Evolutionary conservation across 2,329 filamentous ascomycete species (phyloP), one percentile per base, ranked within the genome.

Genomic region (Aspergillus candidus): DNA sequence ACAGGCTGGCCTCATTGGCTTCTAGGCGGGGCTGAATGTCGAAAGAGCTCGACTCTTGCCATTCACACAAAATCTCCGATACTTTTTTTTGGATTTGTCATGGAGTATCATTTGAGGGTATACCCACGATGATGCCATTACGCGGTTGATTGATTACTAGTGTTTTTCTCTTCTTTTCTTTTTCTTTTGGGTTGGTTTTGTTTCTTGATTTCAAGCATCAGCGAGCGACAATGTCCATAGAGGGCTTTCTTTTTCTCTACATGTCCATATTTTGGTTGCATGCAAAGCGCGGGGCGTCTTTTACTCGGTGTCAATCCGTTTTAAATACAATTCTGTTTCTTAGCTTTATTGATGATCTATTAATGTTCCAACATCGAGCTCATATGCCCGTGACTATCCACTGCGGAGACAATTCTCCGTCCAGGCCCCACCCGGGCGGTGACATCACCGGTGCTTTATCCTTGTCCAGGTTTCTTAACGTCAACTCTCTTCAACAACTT

Each of bases 1-100:
- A 63, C 53, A 72, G 63, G 48, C 53, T 73, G 44, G 53, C 57
- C 39, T 57, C 57, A 38, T 56, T 73, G 46, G 69, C 68, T 14
- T 57, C 63, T 29, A 61, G 58, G 42, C 60, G 57, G 48, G 61
- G 58, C 22, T 66, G 18, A 13, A 15, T 36, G 35, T 15, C 27
- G 7, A 37, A n/a, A 8, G 12, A 11, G 31, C 32, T 30, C 37
- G 36, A 17, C 31, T 29, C n/a, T n/a, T 35, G 43, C 42, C 33
- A 17, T 29, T 47, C 38, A 18, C 22, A 27, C 22, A 4, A 6
- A 27, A 10, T 27, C 7, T 50, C 38, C 49, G 39, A 32, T 40
- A 43, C 35, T 45, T 43, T 50, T 43, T 50, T 27, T 30, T 18
- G 11, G 38, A 30, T 31, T 32, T 47, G 38, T 38, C 11, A 35